Evolutionary conservation across 169 alveolate species (phyloP), one percentile per base, ranked within the genome.

Genomic region (Eimeria maxima): DNA sequence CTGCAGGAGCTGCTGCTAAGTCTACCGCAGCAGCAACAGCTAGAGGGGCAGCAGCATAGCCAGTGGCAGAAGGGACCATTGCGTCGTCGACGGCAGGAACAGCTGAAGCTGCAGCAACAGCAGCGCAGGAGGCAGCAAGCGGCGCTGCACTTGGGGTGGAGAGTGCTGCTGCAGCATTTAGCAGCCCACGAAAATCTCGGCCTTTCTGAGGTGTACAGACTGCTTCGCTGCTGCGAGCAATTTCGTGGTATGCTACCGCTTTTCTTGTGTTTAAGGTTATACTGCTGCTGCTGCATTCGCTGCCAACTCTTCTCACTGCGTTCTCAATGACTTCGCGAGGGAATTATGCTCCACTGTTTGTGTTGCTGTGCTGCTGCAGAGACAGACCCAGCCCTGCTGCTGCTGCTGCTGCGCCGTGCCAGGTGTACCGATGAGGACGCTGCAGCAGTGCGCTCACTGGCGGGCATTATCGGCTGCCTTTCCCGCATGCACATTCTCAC

Each of bases 171-270:
- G 87, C 87, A 76, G 57, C 87, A 76, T 22, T 42, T 76, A 10
- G 87, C 63, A 33, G 87, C 87, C 4, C 87, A 76, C 38, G 63
- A 76, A 29, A 60, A 76, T 22, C 42, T 76, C 1, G 60, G 60
- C 60, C 87, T 76, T 47, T 16, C 60, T 6, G 87, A 38, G 29
- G 87, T 76, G 87, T 76, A 76, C 87, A 76, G 63, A 42, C 87
- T 33, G 63, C 87, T 76, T n/a, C 87, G 87, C 60, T 76, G 87
- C 87, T 76, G 87, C 87, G 87, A 76, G n/a, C 57, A 60, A 16
- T 76, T 76, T 76, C 87, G 87, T 10, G 87, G 87, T 76, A 27
- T 69, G 80, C 47, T 69, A 50, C 8, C 29, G 47, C 80, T 69
- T 11, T 22, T 69, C 14, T n/a, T 33, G 14, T 24, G 80, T 1